A percentile compares a stretch with the other conserved stretches of the same genome.
Evolutionary conservation across 108 stramenopile genomes (phyloP).

Genomic region (Pseudonitzschia multistriata): DNA sequence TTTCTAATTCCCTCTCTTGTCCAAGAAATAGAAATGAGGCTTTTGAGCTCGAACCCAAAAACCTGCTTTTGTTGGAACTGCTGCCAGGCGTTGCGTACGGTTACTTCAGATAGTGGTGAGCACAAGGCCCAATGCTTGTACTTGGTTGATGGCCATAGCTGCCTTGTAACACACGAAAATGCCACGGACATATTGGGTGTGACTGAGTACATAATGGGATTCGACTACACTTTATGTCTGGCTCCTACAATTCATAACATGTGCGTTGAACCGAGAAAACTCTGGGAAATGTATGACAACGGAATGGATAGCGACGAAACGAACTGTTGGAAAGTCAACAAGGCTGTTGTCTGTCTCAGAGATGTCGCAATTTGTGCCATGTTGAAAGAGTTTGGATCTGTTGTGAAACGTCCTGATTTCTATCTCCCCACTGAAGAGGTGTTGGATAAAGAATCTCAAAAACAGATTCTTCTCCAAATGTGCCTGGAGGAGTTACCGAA

Average conservation of each 20-base stretch:
- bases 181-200: slow-evolving; percentile 38
- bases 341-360: slow-evolving; percentile 1
- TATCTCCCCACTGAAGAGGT: background rate
- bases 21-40: slow-evolving; percentile 73
- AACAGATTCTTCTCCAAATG: slow-evolving; percentile 28
- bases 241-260: background rate
- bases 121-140: slow-evolving; percentile 21
- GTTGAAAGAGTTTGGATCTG: slow-evolving; percentile 8
- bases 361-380: slow-evolving; percentile 3
- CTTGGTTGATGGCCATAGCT: slow-evolving; percentile 11
- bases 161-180: slow-evolving; percentile 6
- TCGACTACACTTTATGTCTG: slow-evolving; percentile 8
- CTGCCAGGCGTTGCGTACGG: slow-evolving; percentile 14
- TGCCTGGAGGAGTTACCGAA: slow-evolving; percentile 30
- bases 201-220: slow-evolving; percentile 19
- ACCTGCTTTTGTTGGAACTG: slow-evolving; percentile 37
- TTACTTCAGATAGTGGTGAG: background rate
- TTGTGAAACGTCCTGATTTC: slow-evolving; percentile 1
- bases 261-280: slow-evolving; percentile 4
- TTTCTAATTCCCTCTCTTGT: slow-evolving; percentile 60
- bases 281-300: slow-evolving; percentile 4
- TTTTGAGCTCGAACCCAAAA: slow-evolving; percentile 32
- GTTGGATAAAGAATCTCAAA: background rate
- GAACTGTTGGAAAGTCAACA: slow-evolving; percentile 3
- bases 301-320: background rate